Evolutionary conservation across 169 alveolate genomes (phyloP), one percentile per base, ranked within the genome.

Genomic region (Plasmodium berghei): DNA sequence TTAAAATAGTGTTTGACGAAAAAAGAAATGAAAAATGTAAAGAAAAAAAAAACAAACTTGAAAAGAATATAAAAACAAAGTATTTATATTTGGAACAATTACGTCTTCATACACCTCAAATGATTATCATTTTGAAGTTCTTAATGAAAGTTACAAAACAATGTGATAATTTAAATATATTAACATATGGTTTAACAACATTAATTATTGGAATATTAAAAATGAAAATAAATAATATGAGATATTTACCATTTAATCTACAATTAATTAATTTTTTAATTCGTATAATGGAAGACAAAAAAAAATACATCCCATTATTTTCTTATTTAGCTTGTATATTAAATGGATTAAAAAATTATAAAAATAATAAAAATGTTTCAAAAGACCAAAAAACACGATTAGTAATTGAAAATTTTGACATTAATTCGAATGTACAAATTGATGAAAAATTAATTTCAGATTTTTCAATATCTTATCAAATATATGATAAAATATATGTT

Each of bases 231-330:
- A 67, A 67, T 70, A 14, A 48, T 63, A 56, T 85, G 87, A 85
- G 63, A 85, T 85, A 16, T 85, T n/a, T 85, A 34, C 91, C 91
- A 2, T 26, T 70, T 1, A 85, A 85, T 48, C 59, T 85, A 24
- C 87, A 85, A 69, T 63, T 85, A 34, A 45, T 85, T 62, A 56
- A 69, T 9, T 9, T 67, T 20, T 73, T 85, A 40, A 85, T 85
- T 58, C 87, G 87, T 22, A 70, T 71, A 9, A 85, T 85, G 62
- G 91, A 85, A 46, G 67, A 85, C 40, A 69, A 71, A 49, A 85
- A 85, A 64, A 85, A 85, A 46, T 85, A 70, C 18, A 85, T 85
- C 14, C 91, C 91, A 0, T 72, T 85, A 20, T 85, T 85, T 45
- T 85, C 87, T 34, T 85, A 85, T 26, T 40, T 85, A 5, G 26